Percentiles rank a stretch among this genome's conserved stretches.
Evolutionary conservation across 768 basidiomycete species (phyloP).

Genomic region (Mycena pura): DNA sequence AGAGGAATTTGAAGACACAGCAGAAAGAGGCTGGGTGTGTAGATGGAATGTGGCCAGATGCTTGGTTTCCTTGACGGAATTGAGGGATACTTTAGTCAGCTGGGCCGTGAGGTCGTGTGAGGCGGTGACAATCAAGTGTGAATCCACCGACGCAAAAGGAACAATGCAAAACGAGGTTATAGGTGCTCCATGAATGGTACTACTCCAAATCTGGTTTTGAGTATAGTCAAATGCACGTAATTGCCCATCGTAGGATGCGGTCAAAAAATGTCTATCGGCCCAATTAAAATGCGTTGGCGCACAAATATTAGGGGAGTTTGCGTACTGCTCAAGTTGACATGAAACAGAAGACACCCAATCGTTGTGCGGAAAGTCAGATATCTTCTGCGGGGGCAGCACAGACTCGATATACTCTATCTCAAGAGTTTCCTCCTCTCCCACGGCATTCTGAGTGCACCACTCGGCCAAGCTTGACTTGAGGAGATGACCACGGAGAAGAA

Average conservation of each 20-base stretch:
- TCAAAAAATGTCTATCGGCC: constrained; percentile 67
- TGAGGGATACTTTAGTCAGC: constrained; percentile 51
- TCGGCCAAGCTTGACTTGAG: constrained; percentile 72
- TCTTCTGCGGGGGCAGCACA: constrained; percentile 83
- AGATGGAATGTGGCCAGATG: constrained; percentile 78
- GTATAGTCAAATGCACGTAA: constrained; percentile 78
- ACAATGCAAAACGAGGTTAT: constrained; percentile 70
- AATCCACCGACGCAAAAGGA: constrained; percentile 39
- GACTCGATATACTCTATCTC: constrained; percentile 94
- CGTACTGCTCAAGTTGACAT: constrained; percentile 62
- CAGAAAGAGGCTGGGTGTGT: constrained; percentile 83
- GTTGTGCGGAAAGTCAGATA: constrained; percentile 82
- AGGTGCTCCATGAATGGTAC: constrained; percentile 65
- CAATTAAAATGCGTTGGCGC: constrained; percentile 13
- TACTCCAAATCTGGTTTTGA: constrained; percentile 57
- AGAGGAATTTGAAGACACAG: constrained; percentile 59
- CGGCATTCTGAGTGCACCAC: constrained; percentile 74
- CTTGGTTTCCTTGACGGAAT: constrained; percentile 37
- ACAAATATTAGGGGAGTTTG: constrained; percentile 1
- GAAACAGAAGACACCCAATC: constrained; percentile 93
- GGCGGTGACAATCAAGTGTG: constrained; percentile 62
- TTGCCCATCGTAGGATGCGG: constrained; percentile 82
- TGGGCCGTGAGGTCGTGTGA: constrained; percentile 83
- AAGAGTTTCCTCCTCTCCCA: constrained; percentile 89
- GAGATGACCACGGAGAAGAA: constrained; percentile 85